Percentiles rank a stretch among this genome's conserved stretches.
These are phyloP conservation scores for Pseudogymnoascus sp. DNA, from an alignment of 2,329 filamentous ascomycete genomes.

Conservation along the genomic window DNA sequence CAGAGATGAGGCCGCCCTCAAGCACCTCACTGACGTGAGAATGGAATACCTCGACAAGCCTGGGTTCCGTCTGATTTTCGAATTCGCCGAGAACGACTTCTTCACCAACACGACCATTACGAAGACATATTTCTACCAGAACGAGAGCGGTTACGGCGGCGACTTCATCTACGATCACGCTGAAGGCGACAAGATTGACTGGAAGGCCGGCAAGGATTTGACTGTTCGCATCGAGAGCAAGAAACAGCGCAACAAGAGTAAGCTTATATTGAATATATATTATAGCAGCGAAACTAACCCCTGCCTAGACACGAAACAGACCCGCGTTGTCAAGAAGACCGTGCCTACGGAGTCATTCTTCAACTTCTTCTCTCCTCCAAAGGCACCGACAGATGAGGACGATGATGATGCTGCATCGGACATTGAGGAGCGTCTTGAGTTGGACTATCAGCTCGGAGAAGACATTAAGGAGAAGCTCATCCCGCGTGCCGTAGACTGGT, in stretches of 20 bases:
- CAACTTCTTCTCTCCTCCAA: constrained; percentile 90
- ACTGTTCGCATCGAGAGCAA: constrained; percentile 96
- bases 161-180: constrained; percentile 99
- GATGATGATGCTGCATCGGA: constrained; percentile 71
- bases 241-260: constrained; percentile 99
- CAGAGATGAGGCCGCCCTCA: constrained; percentile 87
- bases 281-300: background rate
- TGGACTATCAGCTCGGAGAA: constrained; percentile 97
- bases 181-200: constrained; percentile 95
- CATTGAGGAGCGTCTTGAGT: constrained; percentile 94
- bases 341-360: constrained; percentile 96
- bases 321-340: constrained; percentile 96
- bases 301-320: constrained; percentile 87
- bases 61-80: constrained; percentile 96
- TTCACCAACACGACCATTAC: constrained; percentile 96
- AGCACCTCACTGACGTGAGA: constrained; percentile 82
- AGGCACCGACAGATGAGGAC: constrained; percentile 67
- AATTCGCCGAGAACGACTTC: constrained; percentile 90
- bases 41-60: constrained; percentile 99
- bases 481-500: constrained; percentile 97
- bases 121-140: constrained; percentile 99
- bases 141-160: constrained; percentile 95
- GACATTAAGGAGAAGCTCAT: constrained; percentile 99
- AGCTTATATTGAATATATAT: constrained; percentile 28
- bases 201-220: constrained; percentile 87